Evolutionary conservation across 306 rosid genomes (phyloP).

Genomic region (Trifolium dubium): DNA sequence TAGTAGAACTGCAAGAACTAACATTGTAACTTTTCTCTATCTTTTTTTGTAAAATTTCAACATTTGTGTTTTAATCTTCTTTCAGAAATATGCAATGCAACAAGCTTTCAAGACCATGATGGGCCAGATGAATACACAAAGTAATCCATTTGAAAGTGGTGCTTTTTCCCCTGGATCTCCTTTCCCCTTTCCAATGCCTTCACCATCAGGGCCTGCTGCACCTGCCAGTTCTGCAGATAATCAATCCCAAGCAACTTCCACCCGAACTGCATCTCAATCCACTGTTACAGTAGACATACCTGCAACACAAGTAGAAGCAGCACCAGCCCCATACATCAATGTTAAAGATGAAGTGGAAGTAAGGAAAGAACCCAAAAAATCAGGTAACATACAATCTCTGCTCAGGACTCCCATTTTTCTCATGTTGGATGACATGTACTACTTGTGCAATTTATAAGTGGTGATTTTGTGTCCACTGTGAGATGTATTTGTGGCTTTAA

Average conservation of each 20-base stretch:
- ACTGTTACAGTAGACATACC: conserved; percentile 75
- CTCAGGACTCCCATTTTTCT: conserved; percentile 22
- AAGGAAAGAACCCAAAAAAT: conserved; percentile 56
- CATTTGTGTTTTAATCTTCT: conserved; percentile 36
- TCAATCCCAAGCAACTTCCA: conserved; percentile 45
- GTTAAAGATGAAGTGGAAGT: conserved; percentile 52
- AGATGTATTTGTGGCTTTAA: conserved; percentile 16
- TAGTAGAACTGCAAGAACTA: conserved; percentile 20
- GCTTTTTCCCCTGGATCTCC: conserved; percentile 73
- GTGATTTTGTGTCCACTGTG: conserved; percentile 20
- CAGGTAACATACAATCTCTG: conserved; percentile 59
- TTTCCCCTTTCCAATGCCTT: conserved; percentile 76
- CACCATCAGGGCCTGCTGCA: conserved; percentile 56
- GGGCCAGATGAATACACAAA: conserved; percentile 91
- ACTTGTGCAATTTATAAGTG: conserved; percentile 27
- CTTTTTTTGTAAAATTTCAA: conserved; percentile 20
- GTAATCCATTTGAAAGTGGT: conserved; percentile 59
- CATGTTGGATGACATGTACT: conserved; percentile 26
- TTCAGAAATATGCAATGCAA: conserved; percentile 97
- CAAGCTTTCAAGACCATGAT: conserved; percentile 96
- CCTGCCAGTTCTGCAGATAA: conserved; percentile 41
- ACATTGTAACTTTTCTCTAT: conserved; percentile 11
- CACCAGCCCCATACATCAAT: conserved; percentile 48
- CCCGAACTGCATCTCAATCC: conserved; percentile 56
- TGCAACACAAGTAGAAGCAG: conserved; percentile 61